Base-by-base conservation (phyloP, 768 basidiomycete species). In the Pholiota molesta region DNA sequence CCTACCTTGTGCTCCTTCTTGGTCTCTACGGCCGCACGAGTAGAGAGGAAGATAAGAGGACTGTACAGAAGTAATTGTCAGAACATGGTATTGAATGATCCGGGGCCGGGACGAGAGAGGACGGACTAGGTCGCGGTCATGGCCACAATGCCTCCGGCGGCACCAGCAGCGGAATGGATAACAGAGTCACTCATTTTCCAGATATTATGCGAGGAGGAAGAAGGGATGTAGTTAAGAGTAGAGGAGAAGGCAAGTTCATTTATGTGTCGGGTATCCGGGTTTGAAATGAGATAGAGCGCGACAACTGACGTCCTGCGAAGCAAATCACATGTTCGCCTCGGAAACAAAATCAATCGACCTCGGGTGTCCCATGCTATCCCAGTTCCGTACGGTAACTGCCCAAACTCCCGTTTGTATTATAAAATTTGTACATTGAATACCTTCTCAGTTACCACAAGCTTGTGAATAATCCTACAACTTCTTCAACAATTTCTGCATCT, bases 21-120 rank as follows among this genome's bases (percentile, higher is more conserved):
- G 0, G 90, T 89, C 66, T 94, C 90, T 4, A 99, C 94, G 7
- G 96, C 97, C 3, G 95, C 94, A 53, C 96, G 86, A 1, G 97
- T 99, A 8, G 94, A 96, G 44, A 99, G 77, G 72, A 95, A 91
- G 62, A 97, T 88, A 37, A 99, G 83, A 7, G 97, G 97, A 71
- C 95, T 97, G 47, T 17, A 29, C 52, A 17, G 60, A 59, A 13
- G 40, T 65, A 40, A 44, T 45, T 60, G 37, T 42, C 42, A 51
- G 60, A 55, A 59, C 57, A 31, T 33, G 35, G 59, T 42, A 62
- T 33, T 40, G 42, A 40, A 39, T 49, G 23, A 49, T 49, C 23
- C 23, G 13, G 35, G 5, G 47, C 11, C 23, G 39, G 44, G 26
- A 37, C 7, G 57, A 52, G 47, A 23, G 19, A 63, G 55, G 73